Evolutionary conservation across 2,329 filamentous ascomycete species (phyloP), one percentile per base, ranked within the genome.

Genomic region (Xylaria arbuscula): DNA sequence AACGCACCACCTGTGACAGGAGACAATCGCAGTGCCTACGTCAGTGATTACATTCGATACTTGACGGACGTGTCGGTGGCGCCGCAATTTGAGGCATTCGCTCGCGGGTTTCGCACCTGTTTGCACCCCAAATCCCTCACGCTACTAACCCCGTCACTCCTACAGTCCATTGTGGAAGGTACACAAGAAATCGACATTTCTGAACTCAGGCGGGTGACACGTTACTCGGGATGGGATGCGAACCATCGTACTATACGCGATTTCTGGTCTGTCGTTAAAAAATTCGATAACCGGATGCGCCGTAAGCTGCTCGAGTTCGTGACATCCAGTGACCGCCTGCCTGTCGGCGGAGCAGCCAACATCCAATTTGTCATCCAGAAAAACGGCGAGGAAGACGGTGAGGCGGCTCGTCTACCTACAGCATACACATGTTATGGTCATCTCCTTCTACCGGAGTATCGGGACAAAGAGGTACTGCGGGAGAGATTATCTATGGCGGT

Each of bases 341-440:
- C 96, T 0, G 92, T 97, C 0, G 94, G 93, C 22, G 96, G 96
- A 2, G 89, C 94, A 76, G 87, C 88, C 70, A 93, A 92, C 74
- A 83, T 98, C 55, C 90, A 92, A 75, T 98, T 98, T 79, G 88
- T 93, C 15, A 86, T 99, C 51, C 92, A 95, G 80, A 89, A 88
- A 75, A 93, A 94, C 76, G 89, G 92, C 17, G 85, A 89, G 63
- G 91, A 87, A 72, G 82, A 85, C 7, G 84, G 81, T 1, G 82
- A 83, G 1, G 77, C 78, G 2, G 86, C 85, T 0, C 86, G 88
- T 70, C 76, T 99, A 74, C 96, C 96, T 3, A 97, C 92, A 5
- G 95, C 93, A 69, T 91, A 94, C 76, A 99, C 96, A 0, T 99
- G 96, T 80, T 98, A 97, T 81, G 93, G 95, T 1, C 94, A 92